Evolutionary conservation across 768 basidiomycete species (phyloP).

Genomic region (Rhodosporidiobolus odoratus): DNA sequence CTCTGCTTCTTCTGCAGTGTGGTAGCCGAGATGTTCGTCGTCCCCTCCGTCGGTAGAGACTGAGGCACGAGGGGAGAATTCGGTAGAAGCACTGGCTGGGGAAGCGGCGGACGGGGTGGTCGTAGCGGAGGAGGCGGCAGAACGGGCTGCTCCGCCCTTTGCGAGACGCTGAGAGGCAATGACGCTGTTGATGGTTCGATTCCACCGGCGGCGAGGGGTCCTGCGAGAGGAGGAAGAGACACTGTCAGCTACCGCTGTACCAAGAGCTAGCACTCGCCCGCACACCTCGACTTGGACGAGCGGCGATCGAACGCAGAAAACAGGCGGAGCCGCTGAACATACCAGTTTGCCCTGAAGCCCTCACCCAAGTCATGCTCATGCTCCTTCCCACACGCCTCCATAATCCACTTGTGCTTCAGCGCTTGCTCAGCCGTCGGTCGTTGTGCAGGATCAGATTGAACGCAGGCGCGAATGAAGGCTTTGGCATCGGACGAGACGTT

Average conservation of each 20-base stretch:
- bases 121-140: neutral
- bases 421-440: slow-evolving; percentile 73
- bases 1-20: slow-evolving; percentile 28
- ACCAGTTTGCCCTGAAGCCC: slow-evolving; percentile 75
- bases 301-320: no score
- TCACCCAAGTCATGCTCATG: slow-evolving; percentile 64
- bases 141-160: slow-evolving; percentile 2
- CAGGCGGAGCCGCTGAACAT: neutral
- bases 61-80: neutral
- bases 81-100: neutral
- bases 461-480: slow-evolving; percentile 65
- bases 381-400: slow-evolving; percentile 64
- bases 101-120: neutral
- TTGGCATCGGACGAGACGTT: slow-evolving; percentile 81
- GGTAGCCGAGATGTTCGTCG: slow-evolving; percentile 19
- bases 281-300: neutral
- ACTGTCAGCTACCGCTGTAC: neutral
- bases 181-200: slow-evolving; percentile 59
- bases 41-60: slow-evolving; percentile 14
- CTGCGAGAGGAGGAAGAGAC: neutral
- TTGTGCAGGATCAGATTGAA: slow-evolving; percentile 64
- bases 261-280: neutral
- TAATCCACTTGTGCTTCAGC: slow-evolving; percentile 51
- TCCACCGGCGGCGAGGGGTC: slow-evolving; percentile 54
- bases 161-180: slow-evolving; percentile 26